These are phyloP conservation scores for Stereum hirsutum DNA, from an alignment of 1,284 basidiomycete species.

Conservation along the genomic window DNA sequence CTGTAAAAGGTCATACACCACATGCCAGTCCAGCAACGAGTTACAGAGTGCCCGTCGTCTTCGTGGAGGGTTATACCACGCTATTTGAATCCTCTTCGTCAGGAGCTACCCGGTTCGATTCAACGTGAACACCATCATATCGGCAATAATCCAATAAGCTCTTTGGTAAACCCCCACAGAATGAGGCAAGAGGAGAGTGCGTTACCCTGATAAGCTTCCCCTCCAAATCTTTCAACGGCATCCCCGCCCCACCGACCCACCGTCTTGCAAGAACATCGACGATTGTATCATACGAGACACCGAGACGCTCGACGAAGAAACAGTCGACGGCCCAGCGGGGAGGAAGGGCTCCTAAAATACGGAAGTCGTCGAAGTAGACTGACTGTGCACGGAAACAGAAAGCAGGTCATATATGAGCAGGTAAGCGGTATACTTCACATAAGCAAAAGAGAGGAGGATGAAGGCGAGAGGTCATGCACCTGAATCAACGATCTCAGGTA, in stretches of 20 bases:
- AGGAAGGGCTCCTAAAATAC: conserved; percentile 42
- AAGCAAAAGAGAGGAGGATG: not conserved
- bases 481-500: not conserved
- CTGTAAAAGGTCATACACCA: conserved; percentile 37
- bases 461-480: not conserved
- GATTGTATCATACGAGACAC: conserved; percentile 38
- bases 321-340: conserved; percentile 49
- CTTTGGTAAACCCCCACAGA: too few relatives aligned
- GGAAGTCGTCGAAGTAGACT: conserved; percentile 46
- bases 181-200: too few relatives aligned
- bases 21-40: conserved; percentile 53
- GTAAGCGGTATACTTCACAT: not conserved
- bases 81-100: conserved; percentile 43
- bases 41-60: conserved; percentile 57
- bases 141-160: too few relatives aligned
- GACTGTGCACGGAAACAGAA: too few relatives aligned
- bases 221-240: conserved; percentile 39
- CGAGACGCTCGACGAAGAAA: conserved; percentile 60
- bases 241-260: conserved; percentile 24
- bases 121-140: not conserved
- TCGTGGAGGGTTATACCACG: conserved; percentile 62
- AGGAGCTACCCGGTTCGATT: conserved; percentile 33
- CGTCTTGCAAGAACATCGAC: conserved; percentile 25
- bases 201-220: conserved; percentile 43
- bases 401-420: too few relatives aligned